phyloP scores from a whole-genome alignment of 805 yeast genomes.

The Yamadazyma scolyti region DNA sequence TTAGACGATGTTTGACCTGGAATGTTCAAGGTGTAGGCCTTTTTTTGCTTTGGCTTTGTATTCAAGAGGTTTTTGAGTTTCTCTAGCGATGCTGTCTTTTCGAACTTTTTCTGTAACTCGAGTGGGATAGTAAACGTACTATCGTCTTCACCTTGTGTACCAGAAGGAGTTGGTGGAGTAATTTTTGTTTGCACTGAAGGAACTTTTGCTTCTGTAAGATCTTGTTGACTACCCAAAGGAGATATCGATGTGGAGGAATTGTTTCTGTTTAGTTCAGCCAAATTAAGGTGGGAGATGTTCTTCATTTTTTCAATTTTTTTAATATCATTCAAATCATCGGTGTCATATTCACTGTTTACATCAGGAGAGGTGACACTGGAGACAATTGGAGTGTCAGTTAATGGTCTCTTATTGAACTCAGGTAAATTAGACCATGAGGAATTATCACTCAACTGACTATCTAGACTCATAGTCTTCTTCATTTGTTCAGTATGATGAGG shows the following conservation, averaged over 20 bases:
- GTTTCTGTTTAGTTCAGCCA: constrained; percentile 26
- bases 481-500: constrained; percentile 13
- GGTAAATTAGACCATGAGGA: constrained; percentile 39
- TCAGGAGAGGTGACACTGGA: constrained; percentile 56
- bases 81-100: constrained; percentile 40
- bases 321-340: constrained; percentile 8
- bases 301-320: constrained; percentile 14
- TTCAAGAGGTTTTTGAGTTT: constrained; percentile 31
- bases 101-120: constrained; percentile 32
- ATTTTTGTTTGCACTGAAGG: too few species aligned
- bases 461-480: constrained; percentile 12
- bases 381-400: constrained; percentile 70
- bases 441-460: constrained; percentile 10
- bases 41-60: constrained; percentile 40
- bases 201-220: neutral
- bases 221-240: constrained; percentile 4
- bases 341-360: constrained; percentile 27
- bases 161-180: too few species aligned
- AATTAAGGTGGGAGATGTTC: constrained; percentile 38
- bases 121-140: constrained; percentile 26
- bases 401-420: constrained; percentile 66
- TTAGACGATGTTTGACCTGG: constrained; percentile 88
- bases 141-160: constrained; percentile 12
- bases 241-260: constrained; percentile 17
- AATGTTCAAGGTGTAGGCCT: constrained; percentile 83